phyloP scores from a whole-genome alignment of 163 green algal species.

The Coccomyxa subellipsoidea region DNA sequence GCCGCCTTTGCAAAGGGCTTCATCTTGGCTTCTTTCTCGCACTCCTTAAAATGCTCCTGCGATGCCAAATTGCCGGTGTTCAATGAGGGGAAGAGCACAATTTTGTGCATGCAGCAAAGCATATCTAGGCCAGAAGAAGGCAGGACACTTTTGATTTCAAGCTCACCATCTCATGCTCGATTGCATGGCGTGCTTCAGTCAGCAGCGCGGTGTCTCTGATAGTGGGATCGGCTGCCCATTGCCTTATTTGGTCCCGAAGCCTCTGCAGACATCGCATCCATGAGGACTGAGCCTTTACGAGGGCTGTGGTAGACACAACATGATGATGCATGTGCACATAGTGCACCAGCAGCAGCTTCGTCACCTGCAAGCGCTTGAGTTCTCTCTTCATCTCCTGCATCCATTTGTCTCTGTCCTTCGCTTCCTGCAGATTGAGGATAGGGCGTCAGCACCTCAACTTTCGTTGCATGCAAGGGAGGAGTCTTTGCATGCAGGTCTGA shows the following conservation, averaged over 20 bases:
- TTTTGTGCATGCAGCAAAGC: no score
- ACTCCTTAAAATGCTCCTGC: slow-evolving; percentile 12
- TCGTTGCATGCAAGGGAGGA: no score
- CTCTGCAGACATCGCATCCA: not conserved
- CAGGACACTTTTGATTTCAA: not conserved
- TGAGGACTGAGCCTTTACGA: no score
- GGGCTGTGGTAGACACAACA: not conserved
- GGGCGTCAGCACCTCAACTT: no score
- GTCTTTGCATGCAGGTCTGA: no score
- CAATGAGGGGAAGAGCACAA: no score
- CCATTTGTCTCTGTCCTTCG: not conserved
- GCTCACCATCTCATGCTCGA: slow-evolving; percentile 7
- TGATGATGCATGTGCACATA: not conserved
- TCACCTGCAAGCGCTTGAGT: slow-evolving; percentile 1
- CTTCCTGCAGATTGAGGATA: no score
- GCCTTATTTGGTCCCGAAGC: not conserved
- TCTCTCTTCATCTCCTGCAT: slow-evolving; percentile 6
- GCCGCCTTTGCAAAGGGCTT: slow-evolving; percentile 8
- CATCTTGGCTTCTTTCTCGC: slow-evolving; percentile 5
- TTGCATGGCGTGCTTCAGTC: not conserved
- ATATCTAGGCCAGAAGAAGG: not conserved
- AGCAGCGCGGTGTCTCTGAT: not conserved
- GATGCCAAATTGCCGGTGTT: not conserved
- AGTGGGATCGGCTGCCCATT: not conserved
- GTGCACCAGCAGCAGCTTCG: not conserved